Evolutionary conservation across 108 stramenopile genomes (phyloP).

Genomic region (Nitzschia palea): DNA sequence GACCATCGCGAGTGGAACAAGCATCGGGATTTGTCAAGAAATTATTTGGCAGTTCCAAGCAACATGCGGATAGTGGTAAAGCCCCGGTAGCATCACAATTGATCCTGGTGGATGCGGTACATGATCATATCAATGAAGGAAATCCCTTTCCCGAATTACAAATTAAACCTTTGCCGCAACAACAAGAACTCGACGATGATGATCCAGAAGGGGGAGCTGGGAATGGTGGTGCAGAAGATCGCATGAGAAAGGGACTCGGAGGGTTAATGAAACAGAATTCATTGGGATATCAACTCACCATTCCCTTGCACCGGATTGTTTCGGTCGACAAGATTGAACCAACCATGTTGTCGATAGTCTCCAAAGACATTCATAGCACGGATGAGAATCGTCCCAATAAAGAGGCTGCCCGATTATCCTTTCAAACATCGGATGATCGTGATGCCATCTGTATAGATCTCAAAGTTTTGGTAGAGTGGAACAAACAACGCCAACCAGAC

Average conservation of each 20-base stretch:
- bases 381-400: slow-evolving; percentile 33
- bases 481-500: slow-evolving; percentile 54
- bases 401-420: slow-evolving; percentile 33
- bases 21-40: slow-evolving; percentile 47
- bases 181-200: slow-evolving; percentile 18
- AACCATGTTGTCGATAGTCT: slow-evolving; percentile 23
- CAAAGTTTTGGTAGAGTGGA: slow-evolving; percentile 70
- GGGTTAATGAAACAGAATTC: slow-evolving; percentile 20
- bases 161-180: slow-evolving; percentile 28
- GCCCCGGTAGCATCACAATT: slow-evolving; percentile 19
- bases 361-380: slow-evolving; percentile 35
- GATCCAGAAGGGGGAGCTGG: slow-evolving; percentile 5
- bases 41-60: slow-evolving; percentile 35
- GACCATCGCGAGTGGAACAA: neutral
- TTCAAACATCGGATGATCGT: slow-evolving; percentile 20
- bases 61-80: slow-evolving; percentile 3
- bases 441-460: slow-evolving; percentile 45
- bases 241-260: slow-evolving; percentile 8
- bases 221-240: too few relatives aligned
- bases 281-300: slow-evolving; percentile 22
- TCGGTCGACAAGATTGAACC: slow-evolving; percentile 34
- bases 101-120: slow-evolving; percentile 41
- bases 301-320: slow-evolving; percentile 40
- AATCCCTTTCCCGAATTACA: slow-evolving; percentile 49
- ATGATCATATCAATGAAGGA: slow-evolving; percentile 30